Evolutionary conservation across 495 filamentous ascomycete genomes (phyloP).

Genomic region (Neurospora tetraspora): DNA sequence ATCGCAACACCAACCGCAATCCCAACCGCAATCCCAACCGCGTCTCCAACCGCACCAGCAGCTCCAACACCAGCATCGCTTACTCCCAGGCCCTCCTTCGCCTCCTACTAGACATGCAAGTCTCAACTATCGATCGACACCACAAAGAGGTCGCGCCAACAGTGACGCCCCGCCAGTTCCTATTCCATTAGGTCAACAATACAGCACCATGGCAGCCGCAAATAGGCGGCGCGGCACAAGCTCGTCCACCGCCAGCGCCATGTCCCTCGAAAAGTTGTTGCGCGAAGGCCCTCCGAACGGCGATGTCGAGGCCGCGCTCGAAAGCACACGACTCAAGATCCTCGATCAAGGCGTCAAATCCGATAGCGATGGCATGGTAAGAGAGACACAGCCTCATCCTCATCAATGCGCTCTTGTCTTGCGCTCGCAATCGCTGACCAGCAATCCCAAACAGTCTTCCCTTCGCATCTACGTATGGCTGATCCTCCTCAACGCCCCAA

Average conservation of each 20-base stretch:
- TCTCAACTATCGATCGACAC: slow-evolving; percentile 30
- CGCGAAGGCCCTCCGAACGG: slow-evolving; percentile 65
- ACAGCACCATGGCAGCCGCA: slow-evolving; percentile 17
- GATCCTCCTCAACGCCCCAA: slow-evolving; percentile 74
- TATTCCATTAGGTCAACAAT: slow-evolving; percentile 15
- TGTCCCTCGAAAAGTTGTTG: slow-evolving; percentile 56
- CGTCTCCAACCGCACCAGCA: slow-evolving; percentile 1
- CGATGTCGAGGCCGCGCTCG: slow-evolving; percentile 54
- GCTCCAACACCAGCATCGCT: slow-evolving; percentile 3
- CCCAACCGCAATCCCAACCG: neutral
- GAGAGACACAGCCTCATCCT: slow-evolving; percentile 5
- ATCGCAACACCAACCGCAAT: slow-evolving; percentile 11
- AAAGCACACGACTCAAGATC: slow-evolving; percentile 66
- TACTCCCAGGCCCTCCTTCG: slow-evolving; percentile 1
- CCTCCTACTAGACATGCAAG: slow-evolving; percentile 23
- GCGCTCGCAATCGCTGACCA: neutral
- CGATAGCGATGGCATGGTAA: slow-evolving; percentile 85
- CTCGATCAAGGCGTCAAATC: slow-evolving; percentile 70
- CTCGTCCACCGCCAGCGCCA: slow-evolving; percentile 45
- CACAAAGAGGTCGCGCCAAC: slow-evolving; percentile 59
- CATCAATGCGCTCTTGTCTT: neutral
- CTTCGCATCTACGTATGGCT: slow-evolving; percentile 94
- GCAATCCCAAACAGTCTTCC: slow-evolving; percentile 54
- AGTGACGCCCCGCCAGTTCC: slow-evolving; percentile 49
- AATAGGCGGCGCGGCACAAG: slow-evolving; percentile 47